Base-by-base conservation (phyloP, 2,329 filamentous ascomycete genomes). In the Alternaria sp. region DNA sequence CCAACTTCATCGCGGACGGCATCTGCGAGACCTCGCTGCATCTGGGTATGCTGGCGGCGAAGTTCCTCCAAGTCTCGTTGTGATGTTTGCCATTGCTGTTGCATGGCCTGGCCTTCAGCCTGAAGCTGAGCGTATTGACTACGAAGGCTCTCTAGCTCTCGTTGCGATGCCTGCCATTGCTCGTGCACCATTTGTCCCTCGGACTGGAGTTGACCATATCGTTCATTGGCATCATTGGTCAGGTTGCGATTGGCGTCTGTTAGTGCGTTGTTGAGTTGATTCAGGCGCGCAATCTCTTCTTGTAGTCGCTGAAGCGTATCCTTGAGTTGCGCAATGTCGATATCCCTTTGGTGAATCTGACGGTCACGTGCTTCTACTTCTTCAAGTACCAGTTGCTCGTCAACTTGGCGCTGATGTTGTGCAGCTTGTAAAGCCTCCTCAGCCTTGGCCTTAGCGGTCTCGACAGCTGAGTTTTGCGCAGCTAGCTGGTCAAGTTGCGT, bases 311-410 rank as follows among this genome's bases (percentile, higher is more conserved):
- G 88, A 61, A 98, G 86, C 63, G 92, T 91, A 68, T 89, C 89
- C 78, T 89, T 91, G 70, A 97, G 88, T 71, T 90, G 87, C 69
- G 92, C 91, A 78, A 99, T 96, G 82, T 98, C 92, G 68, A 88
- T 88, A 78, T 97, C 93, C 72, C 92, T 92, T 74, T 97, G 92
- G 59, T 90, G 89, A 57, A 98, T 83, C 68, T 90, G 87, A 61
- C 88, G 86, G 69, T 91, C 88, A 76, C 90, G 88, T 76, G 88
- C 87, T 63, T 91, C 82, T 44, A 90, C 81, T 11, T 85, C 85
- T 70, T 87, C 85, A 54, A 79, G 77, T 25, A 84, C 75, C 1
- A 81, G 75, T 47, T 82, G 78, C 65, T 84, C 82, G 65, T 86
- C 85, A 71, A 86, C 83, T 66, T 85, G 84, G 59, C 84, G 84